Evolutionary conservation across 805 yeast species (phyloP), one percentile per base, ranked within the genome.

Genomic region (Wickerhamiella allomyrinae): DNA sequence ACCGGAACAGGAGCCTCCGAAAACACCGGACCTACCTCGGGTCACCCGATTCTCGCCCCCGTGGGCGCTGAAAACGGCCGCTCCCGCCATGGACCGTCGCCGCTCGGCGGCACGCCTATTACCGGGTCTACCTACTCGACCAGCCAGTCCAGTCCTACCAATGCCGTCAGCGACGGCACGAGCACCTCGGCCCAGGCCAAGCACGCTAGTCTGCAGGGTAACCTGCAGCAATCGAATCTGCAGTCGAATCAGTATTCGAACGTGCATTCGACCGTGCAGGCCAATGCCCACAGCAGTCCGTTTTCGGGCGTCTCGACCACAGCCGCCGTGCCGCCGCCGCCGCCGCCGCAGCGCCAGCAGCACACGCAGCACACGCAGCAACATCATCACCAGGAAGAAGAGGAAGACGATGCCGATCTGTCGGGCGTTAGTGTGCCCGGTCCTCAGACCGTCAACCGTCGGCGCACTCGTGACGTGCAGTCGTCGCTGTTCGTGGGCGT

Each of bases 1-100:
- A 15, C 41, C 46, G 21, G 44, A 40, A 23, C 41, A 39, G 14
- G 49, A 33, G 40, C 33, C 23, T 19, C 21, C 10, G 23, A 20
- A 2, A 11, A 10, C 7, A 23, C 25, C 25, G 10, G 10, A 23
- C 21, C 34, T 11, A 15, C 13, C 11, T 15, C 14, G n/a, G 9
- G 13, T 20, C 34, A 17, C n/a, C 34, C 21, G 13, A 31, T 31
- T 9, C n/a, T 31, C 13, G 21, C 21, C 21, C 34, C 20, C 11
- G 14, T 19, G 5, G 20, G 21, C 4, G 21, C 17, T 3, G 34
- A 19, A 7, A 40, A 29, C 25, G 21, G 36, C 23, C 23, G 15
- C 27, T 6, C n/a, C n/a, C n/a, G n/a, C n/a, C n/a, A n/a, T n/a
- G n/a, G n/a, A n/a, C n/a, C n/a, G n/a, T n/a, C n/a, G n/a, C n/a